Conservation (phyloP, 2,329 filamentous ascomycete species). For the Talaromyces sp. region DNA sequence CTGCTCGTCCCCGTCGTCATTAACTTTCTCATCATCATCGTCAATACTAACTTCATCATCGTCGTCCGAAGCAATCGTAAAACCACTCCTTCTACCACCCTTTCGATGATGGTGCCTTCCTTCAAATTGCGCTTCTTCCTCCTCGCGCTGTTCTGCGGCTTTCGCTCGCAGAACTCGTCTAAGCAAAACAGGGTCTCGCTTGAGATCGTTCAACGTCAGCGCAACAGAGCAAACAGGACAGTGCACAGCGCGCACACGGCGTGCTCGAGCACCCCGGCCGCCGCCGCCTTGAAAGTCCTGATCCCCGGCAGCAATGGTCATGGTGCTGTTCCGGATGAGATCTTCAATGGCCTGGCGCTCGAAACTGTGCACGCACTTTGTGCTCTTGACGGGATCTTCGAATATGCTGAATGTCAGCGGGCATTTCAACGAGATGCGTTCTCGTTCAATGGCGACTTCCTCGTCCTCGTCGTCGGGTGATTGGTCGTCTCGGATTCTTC, state of each 20-base stretch:
- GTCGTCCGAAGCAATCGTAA: conserved; percentile 7
- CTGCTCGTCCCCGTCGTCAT: neutral
- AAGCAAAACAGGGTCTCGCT: conserved; percentile 33
- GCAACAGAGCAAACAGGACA: conserved; percentile 38
- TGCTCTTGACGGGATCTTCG: conserved; percentile 42
- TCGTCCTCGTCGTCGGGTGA: conserved; percentile 21
- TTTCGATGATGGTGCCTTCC: neutral
- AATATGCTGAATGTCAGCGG: conserved; percentile 43
- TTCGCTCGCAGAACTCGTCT: conserved; percentile 32
- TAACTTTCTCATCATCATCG: neutral
- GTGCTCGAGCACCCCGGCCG: conserved; percentile 12
- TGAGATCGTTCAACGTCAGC: conserved; percentile 33
- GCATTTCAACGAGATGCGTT: conserved; percentile 42
- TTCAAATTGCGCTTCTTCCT: conserved; percentile 16
- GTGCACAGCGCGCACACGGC: conserved; percentile 24
- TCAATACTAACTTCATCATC: conserved; percentile 4
- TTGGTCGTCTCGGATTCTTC: neutral
- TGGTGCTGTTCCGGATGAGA: conserved; percentile 36
- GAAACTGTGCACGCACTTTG: conserved; percentile 46
- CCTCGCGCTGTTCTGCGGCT: conserved; percentile 18
- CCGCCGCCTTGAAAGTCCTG: conserved; percentile 12
- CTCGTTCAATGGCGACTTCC: conserved; percentile 41
- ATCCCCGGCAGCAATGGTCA: conserved; percentile 16
- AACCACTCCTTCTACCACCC: neutral
- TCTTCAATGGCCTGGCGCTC: conserved; percentile 40